Evolutionary conservation across 225 moss, liverwort and hornwort species (phyloP).

Genomic region (Thuidium tamariscinum): DNA sequence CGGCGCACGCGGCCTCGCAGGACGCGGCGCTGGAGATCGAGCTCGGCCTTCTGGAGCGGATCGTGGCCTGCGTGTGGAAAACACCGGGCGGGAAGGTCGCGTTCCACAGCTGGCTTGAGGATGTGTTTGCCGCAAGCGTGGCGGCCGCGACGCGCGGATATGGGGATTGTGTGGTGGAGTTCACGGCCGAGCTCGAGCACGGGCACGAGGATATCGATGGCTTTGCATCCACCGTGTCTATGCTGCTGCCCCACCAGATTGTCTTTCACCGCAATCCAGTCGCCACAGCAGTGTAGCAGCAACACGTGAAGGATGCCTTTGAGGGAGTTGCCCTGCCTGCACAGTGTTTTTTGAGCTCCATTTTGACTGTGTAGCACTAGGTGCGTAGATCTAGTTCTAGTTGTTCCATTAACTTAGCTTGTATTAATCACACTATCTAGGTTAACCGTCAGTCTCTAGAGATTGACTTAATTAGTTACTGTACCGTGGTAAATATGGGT

Average conservation of each 20-base stretch:
- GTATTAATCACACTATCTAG: not conserved
- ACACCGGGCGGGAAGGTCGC: slow-evolving; percentile 22
- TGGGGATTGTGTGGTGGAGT: slow-evolving; percentile 21
- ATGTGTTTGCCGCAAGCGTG: slow-evolving; percentile 30
- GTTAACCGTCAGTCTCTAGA: not conserved
- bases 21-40: slow-evolving; percentile 40
- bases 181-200: not conserved
- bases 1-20: not conserved
- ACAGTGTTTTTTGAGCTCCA: not conserved
- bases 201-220: not conserved
- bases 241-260: slow-evolving; percentile 1
- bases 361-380: slow-evolving; percentile 16
- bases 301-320: slow-evolving; percentile 27
- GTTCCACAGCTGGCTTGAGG: slow-evolving; percentile 45
- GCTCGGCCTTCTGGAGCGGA: slow-evolving; percentile 31
- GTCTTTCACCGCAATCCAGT: not conserved
- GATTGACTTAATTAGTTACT: not conserved
- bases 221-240: not conserved
- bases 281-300: not conserved
- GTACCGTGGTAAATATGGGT: not conserved
- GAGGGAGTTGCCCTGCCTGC: slow-evolving; percentile 32
- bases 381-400: not conserved
- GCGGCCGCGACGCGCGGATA: not conserved
- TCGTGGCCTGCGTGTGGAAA: slow-evolving; percentile 57
- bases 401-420: not conserved